phyloP scores from a whole-genome alignment of 2,329 filamentous ascomycete genomes.

The Colletotrichum sp. region DNA sequence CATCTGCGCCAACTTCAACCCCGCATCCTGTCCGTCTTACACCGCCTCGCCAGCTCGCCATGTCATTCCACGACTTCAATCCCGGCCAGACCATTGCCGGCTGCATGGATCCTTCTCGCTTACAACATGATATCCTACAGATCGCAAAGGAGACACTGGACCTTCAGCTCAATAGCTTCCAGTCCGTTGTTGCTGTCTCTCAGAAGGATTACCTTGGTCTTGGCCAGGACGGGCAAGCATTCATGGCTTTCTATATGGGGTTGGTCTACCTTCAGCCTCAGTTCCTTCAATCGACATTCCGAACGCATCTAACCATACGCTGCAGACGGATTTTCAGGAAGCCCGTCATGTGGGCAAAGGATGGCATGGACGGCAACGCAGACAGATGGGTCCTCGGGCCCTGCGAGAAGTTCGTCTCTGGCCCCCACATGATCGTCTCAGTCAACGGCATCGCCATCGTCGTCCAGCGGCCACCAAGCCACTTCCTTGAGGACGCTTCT shows the following conservation, averaged over 20 bases:
- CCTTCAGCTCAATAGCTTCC: slow-evolving; percentile 11
- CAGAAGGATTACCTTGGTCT: background rate
- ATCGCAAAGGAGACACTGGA: slow-evolving; percentile 6
- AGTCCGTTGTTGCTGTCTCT: slow-evolving; percentile 12
- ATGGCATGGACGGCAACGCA: background rate
- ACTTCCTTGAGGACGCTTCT: background rate
- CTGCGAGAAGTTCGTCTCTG: background rate
- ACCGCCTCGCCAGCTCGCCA: background rate
- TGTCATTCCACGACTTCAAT: slow-evolving; percentile 3
- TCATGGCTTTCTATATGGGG: slow-evolving; percentile 15
- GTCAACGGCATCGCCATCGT: slow-evolving; percentile 10
- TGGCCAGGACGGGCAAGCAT: slow-evolving; percentile 9
- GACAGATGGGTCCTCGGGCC: slow-evolving; percentile 18
- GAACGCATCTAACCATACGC: background rate
- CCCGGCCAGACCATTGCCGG: slow-evolving; percentile 11
- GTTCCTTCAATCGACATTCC: background rate
- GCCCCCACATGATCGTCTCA: slow-evolving; percentile 14
- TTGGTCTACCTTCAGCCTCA: background rate
- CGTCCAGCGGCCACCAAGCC: background rate
- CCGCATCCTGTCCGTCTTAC: background rate
- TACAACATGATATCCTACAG: background rate
- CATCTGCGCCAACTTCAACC: background rate
- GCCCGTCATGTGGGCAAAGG: slow-evolving; percentile 16
- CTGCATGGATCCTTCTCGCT: background rate
- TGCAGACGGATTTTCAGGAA: slow-evolving; percentile 1